Evolutionary conservation across 768 basidiomycete genomes (phyloP).

Genomic region (Udeniomyces megalosporus): DNA sequence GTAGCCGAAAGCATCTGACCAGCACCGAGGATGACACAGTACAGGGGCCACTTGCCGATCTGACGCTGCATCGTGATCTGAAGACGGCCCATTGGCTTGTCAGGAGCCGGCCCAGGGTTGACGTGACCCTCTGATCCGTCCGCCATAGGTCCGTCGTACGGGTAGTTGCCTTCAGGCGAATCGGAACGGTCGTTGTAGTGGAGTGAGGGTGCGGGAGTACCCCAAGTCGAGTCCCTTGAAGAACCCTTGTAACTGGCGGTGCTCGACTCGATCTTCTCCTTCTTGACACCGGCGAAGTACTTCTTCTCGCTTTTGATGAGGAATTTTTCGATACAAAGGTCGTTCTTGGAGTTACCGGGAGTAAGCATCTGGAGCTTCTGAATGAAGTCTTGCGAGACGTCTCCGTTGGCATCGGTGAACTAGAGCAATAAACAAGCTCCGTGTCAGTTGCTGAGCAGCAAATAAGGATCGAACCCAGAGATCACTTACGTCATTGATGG

Average conservation of each 20-base stretch:
- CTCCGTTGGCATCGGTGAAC: constrained; percentile 90
- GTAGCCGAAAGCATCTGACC: constrained; percentile 67
- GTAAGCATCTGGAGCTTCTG: constrained; percentile 61
- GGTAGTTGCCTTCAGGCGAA: constrained; percentile 10
- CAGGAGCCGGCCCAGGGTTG: constrained; percentile 3
- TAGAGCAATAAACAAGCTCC: constrained; percentile 23
- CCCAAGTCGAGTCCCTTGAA: constrained; percentile 66
- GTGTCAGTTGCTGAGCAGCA: background rate
- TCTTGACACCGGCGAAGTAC: constrained; percentile 79
- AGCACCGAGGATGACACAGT: constrained; percentile 28
- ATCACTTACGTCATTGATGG: constrained; percentile 57
- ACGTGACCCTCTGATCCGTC: background rate
- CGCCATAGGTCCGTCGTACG: background rate
- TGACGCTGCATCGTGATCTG: constrained; percentile 72
- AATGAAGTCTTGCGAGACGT: constrained; percentile 76
- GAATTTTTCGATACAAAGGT: constrained; percentile 82
- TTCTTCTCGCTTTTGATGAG: constrained; percentile 79
- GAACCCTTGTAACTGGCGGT: constrained; percentile 43
- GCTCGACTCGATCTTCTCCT: constrained; percentile 50
- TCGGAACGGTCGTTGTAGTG: constrained; percentile 21
- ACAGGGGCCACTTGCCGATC: constrained; percentile 73
- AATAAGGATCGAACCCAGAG: background rate
- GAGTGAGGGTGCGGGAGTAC: constrained; percentile 39
- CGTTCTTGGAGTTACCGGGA: constrained; percentile 75
- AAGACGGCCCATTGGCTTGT: constrained; percentile 53